Evolutionary conservation across 495 filamentous ascomycete genomes (phyloP).

Genomic region (Hypoxylon intermedium): DNA sequence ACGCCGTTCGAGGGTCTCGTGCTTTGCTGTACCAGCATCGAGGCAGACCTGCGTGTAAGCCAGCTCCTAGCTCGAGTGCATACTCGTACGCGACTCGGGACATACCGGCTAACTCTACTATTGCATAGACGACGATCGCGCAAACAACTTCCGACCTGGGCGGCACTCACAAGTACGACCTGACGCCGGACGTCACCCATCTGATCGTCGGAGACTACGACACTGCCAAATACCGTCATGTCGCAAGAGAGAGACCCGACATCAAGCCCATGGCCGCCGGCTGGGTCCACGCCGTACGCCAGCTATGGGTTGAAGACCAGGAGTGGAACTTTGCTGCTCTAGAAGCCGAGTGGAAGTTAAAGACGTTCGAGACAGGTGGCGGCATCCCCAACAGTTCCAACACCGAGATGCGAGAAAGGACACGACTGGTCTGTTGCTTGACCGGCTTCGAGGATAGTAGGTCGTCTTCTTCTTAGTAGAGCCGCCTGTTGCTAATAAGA

Average conservation of each 20-base stretch:
- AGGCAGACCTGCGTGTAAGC: slow-evolving; percentile 80
- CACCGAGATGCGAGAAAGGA: slow-evolving; percentile 35
- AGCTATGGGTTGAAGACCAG: slow-evolving; percentile 80
- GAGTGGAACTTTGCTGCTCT: slow-evolving; percentile 77
- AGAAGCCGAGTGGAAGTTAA: slow-evolving; percentile 51
- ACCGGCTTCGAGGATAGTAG: slow-evolving; percentile 89
- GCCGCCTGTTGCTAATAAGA: slow-evolving; percentile 22
- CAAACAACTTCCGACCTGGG: slow-evolving; percentile 80
- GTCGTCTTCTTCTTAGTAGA: slow-evolving; percentile 37
- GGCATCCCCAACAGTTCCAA: slow-evolving; percentile 36
- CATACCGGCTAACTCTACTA: slow-evolving; percentile 5
- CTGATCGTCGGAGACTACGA: slow-evolving; percentile 86
- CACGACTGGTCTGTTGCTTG: slow-evolving; percentile 76
- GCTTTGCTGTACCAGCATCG: slow-evolving; percentile 89
- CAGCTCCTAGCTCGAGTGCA: neutral
- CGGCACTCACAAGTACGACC: slow-evolving; percentile 81
- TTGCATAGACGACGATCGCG: slow-evolving; percentile 70
- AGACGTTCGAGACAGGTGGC: slow-evolving; percentile 51
- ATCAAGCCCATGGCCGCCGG: slow-evolving; percentile 77
- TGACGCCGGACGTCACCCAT: slow-evolving; percentile 96
- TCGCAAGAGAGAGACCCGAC: slow-evolving; percentile 86
- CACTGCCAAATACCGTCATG: slow-evolving; percentile 93
- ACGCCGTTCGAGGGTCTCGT: slow-evolving; percentile 80
- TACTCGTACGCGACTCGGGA: slow-evolving; percentile 21
- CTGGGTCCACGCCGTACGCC: slow-evolving; percentile 85